Percentiles rank a stretch among this genome's conserved stretches.
Conservation (phyloP, 805 yeast genomes). For the Torulaspora maleeae region DNA sequence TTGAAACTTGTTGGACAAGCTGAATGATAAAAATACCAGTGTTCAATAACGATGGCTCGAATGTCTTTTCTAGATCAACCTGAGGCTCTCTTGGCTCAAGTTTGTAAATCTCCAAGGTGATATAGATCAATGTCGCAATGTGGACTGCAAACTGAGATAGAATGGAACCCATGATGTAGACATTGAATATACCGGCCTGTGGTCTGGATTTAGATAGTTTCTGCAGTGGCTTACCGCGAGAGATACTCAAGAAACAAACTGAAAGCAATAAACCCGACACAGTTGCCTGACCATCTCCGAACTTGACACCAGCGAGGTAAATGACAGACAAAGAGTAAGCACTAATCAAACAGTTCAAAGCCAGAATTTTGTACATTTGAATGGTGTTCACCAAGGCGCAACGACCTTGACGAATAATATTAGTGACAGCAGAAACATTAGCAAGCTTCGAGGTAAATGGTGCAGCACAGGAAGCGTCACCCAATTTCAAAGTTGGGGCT, state of each 20-base stretch:
- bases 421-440: conserved; percentile 86
- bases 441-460: conserved; percentile 95
- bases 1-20: conserved; percentile 93
- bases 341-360: conserved; percentile 91
- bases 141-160: conserved; percentile 95
- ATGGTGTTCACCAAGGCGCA: conserved; percentile 95
- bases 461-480: conserved; percentile 99
- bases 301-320: conserved; percentile 94
- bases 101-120: conserved; percentile 75
- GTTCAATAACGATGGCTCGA: conserved; percentile 84
- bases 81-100: conserved; percentile 91
- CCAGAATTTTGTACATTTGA: conserved; percentile 97
- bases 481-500: conserved; percentile 88
- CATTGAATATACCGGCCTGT: conserved; percentile 93
- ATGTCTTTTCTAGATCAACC: conserved; percentile 83
- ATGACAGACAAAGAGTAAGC: conserved; percentile 93
- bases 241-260: conserved; percentile 91
- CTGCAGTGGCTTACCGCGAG: conserved; percentile 87
- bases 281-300: conserved; percentile 98
- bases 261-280: conserved; percentile 88
- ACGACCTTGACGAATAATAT: conserved; percentile 95
- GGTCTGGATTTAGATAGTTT: conserved; percentile 91
- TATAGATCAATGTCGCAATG: conserved; percentile 72
- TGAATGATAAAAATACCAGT: conserved; percentile 94
- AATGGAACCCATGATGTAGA: conserved; percentile 95